A percentile compares a stretch with the other conserved stretches of the same genome.
Conservation (phyloP, 768 basidiomycete genomes). For the Thelephora aurantiotincta region DNA sequence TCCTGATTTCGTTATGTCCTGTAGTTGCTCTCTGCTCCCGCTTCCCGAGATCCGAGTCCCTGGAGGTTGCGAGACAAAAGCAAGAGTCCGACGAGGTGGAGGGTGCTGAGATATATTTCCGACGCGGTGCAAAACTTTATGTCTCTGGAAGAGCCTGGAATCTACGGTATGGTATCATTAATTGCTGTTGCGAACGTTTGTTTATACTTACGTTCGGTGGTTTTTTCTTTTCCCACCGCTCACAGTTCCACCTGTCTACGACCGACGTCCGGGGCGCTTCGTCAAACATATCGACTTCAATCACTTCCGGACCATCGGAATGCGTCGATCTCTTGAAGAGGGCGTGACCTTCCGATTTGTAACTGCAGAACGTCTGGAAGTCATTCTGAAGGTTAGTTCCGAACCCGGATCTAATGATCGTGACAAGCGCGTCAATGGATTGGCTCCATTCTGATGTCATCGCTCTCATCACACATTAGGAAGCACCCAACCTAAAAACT, state of each 20-base stretch:
- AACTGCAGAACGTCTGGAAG: slow-evolving; percentile 73
- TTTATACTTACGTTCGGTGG: neutral
- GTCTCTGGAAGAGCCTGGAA: slow-evolving; percentile 44
- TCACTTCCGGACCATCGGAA: slow-evolving; percentile 94
- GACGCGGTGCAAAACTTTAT: slow-evolving; percentile 65
- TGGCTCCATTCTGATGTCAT: neutral
- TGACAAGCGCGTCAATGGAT: neutral
- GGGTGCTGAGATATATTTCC: slow-evolving; percentile 64
- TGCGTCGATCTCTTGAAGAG: slow-evolving; percentile 86
- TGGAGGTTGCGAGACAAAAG: slow-evolving; percentile 62
- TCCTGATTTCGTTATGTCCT: neutral
- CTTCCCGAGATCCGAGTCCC: slow-evolving; percentile 76
- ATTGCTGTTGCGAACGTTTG: neutral
- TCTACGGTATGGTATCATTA: slow-evolving; percentile 43
- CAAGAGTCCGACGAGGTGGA: slow-evolving; percentile 75
- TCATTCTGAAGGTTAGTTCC: slow-evolving; percentile 53
- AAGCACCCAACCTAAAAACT: slow-evolving; percentile 71
- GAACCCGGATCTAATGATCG: neutral
- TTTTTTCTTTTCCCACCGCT: slow-evolving; percentile 1
- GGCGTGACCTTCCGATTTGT: slow-evolving; percentile 85
- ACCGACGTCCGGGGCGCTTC: slow-evolving; percentile 65
- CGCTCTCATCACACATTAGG: slow-evolving; percentile 27
- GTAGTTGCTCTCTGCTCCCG: slow-evolving; percentile 60
- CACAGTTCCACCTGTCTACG: slow-evolving; percentile 52
- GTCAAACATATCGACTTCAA: slow-evolving; percentile 88